Conservation (phyloP, 2,329 filamentous ascomycete genomes). For the Passalora sequoiae region DNA sequence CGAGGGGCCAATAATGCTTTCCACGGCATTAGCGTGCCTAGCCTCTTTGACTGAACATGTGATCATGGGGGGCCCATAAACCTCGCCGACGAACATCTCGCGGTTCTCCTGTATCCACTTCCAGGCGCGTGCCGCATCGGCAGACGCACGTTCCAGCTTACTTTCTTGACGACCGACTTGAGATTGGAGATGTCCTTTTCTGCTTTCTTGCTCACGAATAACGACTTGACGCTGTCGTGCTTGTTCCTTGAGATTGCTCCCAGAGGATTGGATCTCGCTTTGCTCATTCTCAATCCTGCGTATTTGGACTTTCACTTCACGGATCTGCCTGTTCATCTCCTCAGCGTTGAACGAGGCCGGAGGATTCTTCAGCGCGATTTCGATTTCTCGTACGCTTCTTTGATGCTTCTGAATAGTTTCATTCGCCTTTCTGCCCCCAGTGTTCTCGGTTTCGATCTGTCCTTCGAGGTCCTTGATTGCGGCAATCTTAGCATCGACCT, state of each 20-base stretch:
- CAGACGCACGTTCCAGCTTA: conserved; percentile 56
- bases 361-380: conserved; percentile 57
- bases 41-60: conserved; percentile 73
- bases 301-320: conserved; percentile 49
- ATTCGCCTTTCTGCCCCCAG: conserved; percentile 39
- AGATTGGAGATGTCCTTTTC: conserved; percentile 61
- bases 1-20: conserved; percentile 50
- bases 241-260: conserved; percentile 28
- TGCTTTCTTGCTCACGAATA: conserved; percentile 41
- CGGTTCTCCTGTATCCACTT: conserved; percentile 74
- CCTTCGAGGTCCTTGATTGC: conserved; percentile 33
- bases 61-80: conserved; percentile 76
- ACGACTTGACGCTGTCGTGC: conserved; percentile 35
- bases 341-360: conserved; percentile 63
- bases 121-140: conserved; percentile 67
- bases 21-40: conserved; percentile 58
- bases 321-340: conserved; percentile 67
- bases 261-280: conserved; percentile 38
- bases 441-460: conserved; percentile 38
- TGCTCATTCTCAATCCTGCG: conserved; percentile 46
- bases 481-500: conserved; percentile 36
- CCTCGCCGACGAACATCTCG: conserved; percentile 63
- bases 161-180: conserved; percentile 67
- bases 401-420: conserved; percentile 29
- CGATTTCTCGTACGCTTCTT: conserved; percentile 56